Percentiles rank a stretch among this genome's conserved stretches.
phyloP scores from a whole-genome alignment of 352 stramenopile genomes.

The Phytophthora crassamura region DNA sequence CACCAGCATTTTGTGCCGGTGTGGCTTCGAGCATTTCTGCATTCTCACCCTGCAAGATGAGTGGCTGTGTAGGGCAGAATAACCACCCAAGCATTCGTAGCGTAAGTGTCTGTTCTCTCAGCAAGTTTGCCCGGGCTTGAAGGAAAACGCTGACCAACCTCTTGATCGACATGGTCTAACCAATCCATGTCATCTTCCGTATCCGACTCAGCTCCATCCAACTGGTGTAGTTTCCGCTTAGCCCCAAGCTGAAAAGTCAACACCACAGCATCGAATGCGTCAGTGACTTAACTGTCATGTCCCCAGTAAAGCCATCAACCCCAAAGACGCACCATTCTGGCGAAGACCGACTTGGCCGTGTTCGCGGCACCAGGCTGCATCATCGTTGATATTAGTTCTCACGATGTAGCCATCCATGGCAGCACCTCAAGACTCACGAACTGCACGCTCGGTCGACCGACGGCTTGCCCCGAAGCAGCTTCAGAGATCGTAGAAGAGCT shows the following conservation, averaged over 20 bases:
- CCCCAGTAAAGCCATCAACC: neutral
- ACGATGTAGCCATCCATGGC: neutral
- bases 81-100: too few species aligned
- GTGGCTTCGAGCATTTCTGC: too few species aligned
- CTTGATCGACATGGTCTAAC: conserved; percentile 12
- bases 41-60: too few species aligned
- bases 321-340: conserved; percentile 41
- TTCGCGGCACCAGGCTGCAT: conserved; percentile 22
- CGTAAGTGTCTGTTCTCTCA: too few species aligned
- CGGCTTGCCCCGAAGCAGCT: conserved; percentile 2
- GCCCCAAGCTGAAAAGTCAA: conserved; percentile 34
- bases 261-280: conserved; percentile 1
- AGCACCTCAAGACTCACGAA: conserved; percentile 22
- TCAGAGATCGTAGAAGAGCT: conserved; percentile 9
- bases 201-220: conserved; percentile 38
- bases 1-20: too few species aligned
- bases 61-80: too few species aligned
- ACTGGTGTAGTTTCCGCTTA: conserved; percentile 44
- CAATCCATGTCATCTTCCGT: conserved; percentile 26
- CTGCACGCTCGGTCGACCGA: conserved; percentile 29
- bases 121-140: too few species aligned
- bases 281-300: neutral
- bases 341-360: conserved; percentile 38
- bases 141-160: conserved; percentile 12
- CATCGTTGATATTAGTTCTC: neutral